Evolutionary conservation across 768 basidiomycete species (phyloP), one percentile per base, ranked within the genome.

Genomic region (Paxillus ammoniavirescens): DNA sequence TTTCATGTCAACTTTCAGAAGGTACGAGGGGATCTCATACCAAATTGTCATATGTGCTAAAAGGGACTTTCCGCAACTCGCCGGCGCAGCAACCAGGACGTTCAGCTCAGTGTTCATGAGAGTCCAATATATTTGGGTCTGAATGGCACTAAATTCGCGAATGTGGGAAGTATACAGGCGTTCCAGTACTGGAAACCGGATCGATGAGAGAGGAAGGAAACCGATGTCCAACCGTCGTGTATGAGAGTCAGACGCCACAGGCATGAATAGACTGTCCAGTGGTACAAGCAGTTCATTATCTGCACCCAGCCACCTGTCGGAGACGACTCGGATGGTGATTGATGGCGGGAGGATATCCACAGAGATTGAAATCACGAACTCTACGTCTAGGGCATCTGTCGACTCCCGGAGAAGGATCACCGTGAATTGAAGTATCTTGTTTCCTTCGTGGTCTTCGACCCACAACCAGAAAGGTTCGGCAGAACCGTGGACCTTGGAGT

Each of bases 401-500:
- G 79, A 77, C 56, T 83, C 80, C 42, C 88, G 86, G 56, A 98
- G 82, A 33, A 84, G 61, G 23, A 95, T 71, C 61, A 89, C 84
- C 0, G 84, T 75, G 49, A 89, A 78, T 64, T 96, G 94, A 10
- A 94, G 79, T 62, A 98, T 95, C 36, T 80, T 79, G n/a, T 80
- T 58, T n/a, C 84, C 87, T 33, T 87, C 80, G 36, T 86, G 78
- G 62, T 95, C 93, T 72, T 98, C 94, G 3, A 97, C 74, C 97
- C 97, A 98, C 30, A 99, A 69, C 87, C 92, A 98, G 72, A 98
- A 98, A 2, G 92, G 88, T 68, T 98, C 93, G 2, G 76, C 74
- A 10, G 73, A 75, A 0, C 88, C 89, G 61, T 97, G 94, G 3
- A 86, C 61, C 66, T 82, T 89, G 23, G 73, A 61, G 59, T 77